Base-by-base conservation (phyloP, 2,329 filamentous ascomycete species). In the Fusarium sp. region DNA sequence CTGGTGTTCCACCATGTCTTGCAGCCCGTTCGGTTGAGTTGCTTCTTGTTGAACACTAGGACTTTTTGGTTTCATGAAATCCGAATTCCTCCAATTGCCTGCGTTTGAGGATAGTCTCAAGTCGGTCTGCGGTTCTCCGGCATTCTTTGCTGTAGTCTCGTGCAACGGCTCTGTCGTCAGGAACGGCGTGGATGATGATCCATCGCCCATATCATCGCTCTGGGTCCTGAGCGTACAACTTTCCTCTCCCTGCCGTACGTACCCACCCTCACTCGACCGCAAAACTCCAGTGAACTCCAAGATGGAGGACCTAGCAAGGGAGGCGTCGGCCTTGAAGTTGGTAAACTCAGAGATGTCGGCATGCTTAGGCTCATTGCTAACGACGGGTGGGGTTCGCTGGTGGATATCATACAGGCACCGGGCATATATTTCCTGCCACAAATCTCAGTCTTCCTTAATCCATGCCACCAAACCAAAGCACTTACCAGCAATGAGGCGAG, bases 281-380 rank as follows among this genome's bases (percentile, higher is more conserved):
- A 70, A 45, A 14, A 72, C 25, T 0, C 57, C 68, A 11, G 62
- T 68, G 25, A 72, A 72, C 35, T 72, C 64, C 4, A 68, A 20
- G 22, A 72, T 72, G 2, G 70, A 33, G 1, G 67, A 15, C 33
- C 61, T 63, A 6, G 70, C 61, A 10, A 60, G 52, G 1, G 30
- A 45, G 7, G 60, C 35, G 14, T 22, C 63, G 30, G 25, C 27
- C 22, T 30, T 67, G 27, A 67, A 67, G 33, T 17, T 45, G 22
- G 35, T 65, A 9, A 70, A 54, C 15, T 59, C 32, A 1, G 35
- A 17, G 2, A 57, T 20, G 10, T 63, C 43, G 11, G 52, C 64
- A 35, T 45, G 20, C 15, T 68, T 70, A 7, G 68, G 68, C 32
- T 70, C 65, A 12, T 65, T 66, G 7, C 30, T 56, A 3, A 68